phyloP scores from a whole-genome alignment of 495 filamentous ascomycete genomes.

The Aspergillus avenaceus region DNA sequence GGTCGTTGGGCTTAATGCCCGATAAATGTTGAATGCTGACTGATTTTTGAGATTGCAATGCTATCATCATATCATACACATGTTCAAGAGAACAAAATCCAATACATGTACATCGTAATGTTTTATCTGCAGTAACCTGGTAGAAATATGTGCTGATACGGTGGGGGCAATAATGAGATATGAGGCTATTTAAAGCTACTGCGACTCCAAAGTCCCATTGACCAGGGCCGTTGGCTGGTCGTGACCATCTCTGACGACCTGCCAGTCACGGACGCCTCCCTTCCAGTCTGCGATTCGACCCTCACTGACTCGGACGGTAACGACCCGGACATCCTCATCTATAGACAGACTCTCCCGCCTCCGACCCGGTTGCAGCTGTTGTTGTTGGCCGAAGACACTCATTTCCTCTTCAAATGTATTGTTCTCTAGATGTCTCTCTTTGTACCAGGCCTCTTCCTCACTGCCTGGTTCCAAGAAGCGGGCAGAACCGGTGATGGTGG shows the following conservation, averaged over 20 bases:
- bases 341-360: slow-evolving; percentile 53
- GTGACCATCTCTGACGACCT: slow-evolving; percentile 41
- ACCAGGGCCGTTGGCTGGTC: slow-evolving; percentile 22
- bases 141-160: not conserved
- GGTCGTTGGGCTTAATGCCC: too few relatives aligned
- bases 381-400: slow-evolving; percentile 40
- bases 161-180: not conserved
- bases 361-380: slow-evolving; percentile 19
- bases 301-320: slow-evolving; percentile 69
- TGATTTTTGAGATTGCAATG: not conserved
- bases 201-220: slow-evolving; percentile 30
- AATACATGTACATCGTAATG: not conserved
- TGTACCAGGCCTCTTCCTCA: slow-evolving; percentile 78
- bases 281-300: slow-evolving; percentile 81
- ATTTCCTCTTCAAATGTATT: slow-evolving; percentile 71
- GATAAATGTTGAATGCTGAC: too few relatives aligned
- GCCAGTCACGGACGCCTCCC: slow-evolving; percentile 70
- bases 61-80: not conserved
- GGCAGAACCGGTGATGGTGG: slow-evolving; percentile 85
- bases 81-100: not conserved
- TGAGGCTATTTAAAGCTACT: not conserved
- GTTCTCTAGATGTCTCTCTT: slow-evolving; percentile 79
- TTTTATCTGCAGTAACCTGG: not conserved
- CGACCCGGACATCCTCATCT: slow-evolving; percentile 66
- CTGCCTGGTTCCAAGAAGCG: slow-evolving; percentile 64